Evolutionary conservation across 352 stramenopile genomes (phyloP).

Genomic region (Pythium rhizo-oryzae): DNA sequence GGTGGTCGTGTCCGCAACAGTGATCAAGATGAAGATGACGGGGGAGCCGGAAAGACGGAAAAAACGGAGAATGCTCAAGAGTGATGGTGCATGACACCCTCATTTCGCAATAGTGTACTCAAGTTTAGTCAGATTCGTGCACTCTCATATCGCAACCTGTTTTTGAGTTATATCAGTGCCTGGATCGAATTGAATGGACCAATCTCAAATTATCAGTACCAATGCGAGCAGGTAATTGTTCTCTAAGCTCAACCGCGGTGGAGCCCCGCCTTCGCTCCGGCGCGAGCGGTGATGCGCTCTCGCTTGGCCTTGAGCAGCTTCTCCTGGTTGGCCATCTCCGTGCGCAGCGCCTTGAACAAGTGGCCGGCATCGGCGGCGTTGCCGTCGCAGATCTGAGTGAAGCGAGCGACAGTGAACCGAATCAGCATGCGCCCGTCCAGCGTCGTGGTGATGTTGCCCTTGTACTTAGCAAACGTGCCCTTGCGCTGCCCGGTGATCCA

Average conservation of each 20-base stretch:
- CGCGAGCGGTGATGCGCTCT: constrained; percentile 42
- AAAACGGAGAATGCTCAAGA: not conserved
- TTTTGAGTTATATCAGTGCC: not conserved
- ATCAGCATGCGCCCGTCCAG: constrained; percentile 62
- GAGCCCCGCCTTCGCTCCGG: constrained; percentile 8
- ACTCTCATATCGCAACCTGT: not conserved
- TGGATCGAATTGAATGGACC: not conserved
- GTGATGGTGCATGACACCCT: not conserved
- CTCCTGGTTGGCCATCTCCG: constrained; percentile 56
- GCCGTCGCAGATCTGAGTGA: constrained; percentile 70
- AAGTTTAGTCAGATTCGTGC: too few relatives aligned
- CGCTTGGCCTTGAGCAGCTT: constrained; percentile 57
- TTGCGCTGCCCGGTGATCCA: constrained; percentile 59
- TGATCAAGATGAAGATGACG: constrained; percentile 1
- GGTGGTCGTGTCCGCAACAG: not conserved
- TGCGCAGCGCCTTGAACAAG: constrained; percentile 59
- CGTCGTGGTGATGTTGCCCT: constrained; percentile 41
- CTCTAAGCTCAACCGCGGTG: not conserved
- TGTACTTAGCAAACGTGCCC: constrained; percentile 58
- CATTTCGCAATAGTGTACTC: not conserved
- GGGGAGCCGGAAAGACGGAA: not conserved
- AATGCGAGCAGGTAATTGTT: not conserved
- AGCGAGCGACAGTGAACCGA: constrained; percentile 61
- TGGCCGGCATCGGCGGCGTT: constrained; percentile 57
- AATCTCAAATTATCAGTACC: not conserved